Base-by-base conservation (phyloP, 345 rosid species). In the Eucalyptus cladocalyx region DNA sequence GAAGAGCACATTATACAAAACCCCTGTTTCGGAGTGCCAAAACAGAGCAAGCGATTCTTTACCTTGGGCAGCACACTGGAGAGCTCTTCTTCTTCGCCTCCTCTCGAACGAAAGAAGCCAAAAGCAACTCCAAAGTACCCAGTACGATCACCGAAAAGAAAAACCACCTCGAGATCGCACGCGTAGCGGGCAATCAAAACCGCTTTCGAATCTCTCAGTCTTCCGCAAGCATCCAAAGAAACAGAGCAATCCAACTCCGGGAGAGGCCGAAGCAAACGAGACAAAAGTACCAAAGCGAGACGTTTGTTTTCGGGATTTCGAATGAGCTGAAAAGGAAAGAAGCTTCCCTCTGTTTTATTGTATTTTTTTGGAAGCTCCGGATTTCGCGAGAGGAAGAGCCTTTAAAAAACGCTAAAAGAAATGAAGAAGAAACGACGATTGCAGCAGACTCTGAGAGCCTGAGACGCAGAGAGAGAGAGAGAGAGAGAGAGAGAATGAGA, bases 301-400 rank as follows among this genome's bases (percentile, higher is more conserved):
- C 80, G 80, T 32, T 17, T 32, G 80, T 67, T 17, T 10, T 19
- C 5, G 4, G 81, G 45, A 76, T 76, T 37, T 21, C 83, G 47
- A 76, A 76, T 21, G 83, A 76, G 85, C 47, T 6, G 26, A 40
- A 40, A 23, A 76, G 85, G 85, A 76, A 76, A 40, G 45, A 11
- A 76, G 14, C 12, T 76, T 40, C 14, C 85, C 47, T 37, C 85
- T 56, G 85, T 40, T n/a, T 17, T 56, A 56, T 65, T n/a, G 19
- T 76, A 3, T 76, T 40, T 40, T 76, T 76, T 50, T 34, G 88
- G 92, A 90, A 91, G 93, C 90, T 91, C 92, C 92, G 90, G 90
- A 72, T 86, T 89, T 89, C 88, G 42, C 92, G 92, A 87, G 85
- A 76, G 45, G 47, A 56, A 43, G 16, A 76, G 45, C 85, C 23